Evolutionary conservation across 257 asterid species (phyloP), one percentile per base, ranked within the genome.

Genomic region (Solanum clarkiae): DNA sequence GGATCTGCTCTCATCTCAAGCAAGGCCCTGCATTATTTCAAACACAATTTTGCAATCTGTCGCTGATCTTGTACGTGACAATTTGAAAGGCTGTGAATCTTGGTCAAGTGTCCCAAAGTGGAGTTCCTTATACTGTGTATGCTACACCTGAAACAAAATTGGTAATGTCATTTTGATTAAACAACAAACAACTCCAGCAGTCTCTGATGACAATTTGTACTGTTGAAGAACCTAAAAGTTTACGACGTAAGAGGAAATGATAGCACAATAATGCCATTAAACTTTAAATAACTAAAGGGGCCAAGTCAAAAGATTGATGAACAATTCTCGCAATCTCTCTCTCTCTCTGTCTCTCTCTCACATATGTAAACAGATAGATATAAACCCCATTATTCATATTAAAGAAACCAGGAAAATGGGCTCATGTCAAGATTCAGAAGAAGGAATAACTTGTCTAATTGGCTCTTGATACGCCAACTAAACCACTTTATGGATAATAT

Each of bases 21-120:
- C 79, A 84, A 84, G 70, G 87, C 87, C 84, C 81, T 80, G 85
- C 60, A 84, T 84, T 84, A 62, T 84, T 85, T 66, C 75, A 26
- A n/a, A 40, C 80, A 81, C 56, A 70, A 62, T 53, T 63, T 20
- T 36, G 56, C 83, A 63, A n/a, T 15, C 8, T 40, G 72, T 29
- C 80, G 40, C 36, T 79, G 59, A 47, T 44, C 7, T 55, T 10
- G 57, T 15, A 54, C 53, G 15, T 42, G 42, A 44, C 40, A 54
- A 80, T 15, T 22, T 62, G 59, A 62, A 10, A 82, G 22, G 79
- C 54, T 49, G 56, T 1, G 45, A 59, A 82, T 82, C 62, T 66
- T 51, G 47, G 79, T 63, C 84, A 40, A 65, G 84, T 22, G 3
- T 81, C 62, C 70, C 70, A 10, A 63, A 26, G 60, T 60, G 36